Evolutionary conservation across 352 stramenopile species (phyloP), one percentile per base, ranked within the genome.

Genomic region (Nothophytophthora sp.): DNA sequence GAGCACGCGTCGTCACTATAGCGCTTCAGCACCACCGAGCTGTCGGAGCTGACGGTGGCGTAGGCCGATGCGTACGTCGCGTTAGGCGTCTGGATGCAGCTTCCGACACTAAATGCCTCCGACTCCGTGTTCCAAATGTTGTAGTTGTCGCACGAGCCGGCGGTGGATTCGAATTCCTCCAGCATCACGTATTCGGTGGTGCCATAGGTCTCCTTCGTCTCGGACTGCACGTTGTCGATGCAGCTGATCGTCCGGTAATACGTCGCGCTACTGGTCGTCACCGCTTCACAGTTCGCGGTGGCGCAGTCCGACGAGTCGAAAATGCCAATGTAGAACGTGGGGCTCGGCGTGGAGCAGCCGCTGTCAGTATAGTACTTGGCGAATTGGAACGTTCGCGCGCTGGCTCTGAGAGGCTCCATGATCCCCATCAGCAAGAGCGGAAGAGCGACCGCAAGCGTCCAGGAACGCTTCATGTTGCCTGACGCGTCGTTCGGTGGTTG

Each of bases 181-280:
- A 79, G 16, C 20, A 65, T 44, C 5, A 82, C 65, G 41, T 73
- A 65, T 29, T 74, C 64, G 6, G 51, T 61, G 27, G 63, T 72
- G 47, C 64, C 60, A 28, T 36, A 57, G 50, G 50, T 50, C 9
- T 40, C 50, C 32, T 43, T 44, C 10, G 41, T 34, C 50, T 32
- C 44, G 24, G 25, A 10, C 9, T 34, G 50, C 3, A 40, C 52
- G 22, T 59, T 40, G 6, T 20, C 50, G 34, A 59, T 40, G 27
- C 50, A 52, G 34, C 52, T 59, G 27, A 59, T 33, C 6, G 50
- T 59, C 32, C 50, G 41, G 20, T 53, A 59, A 24, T 59, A 53
- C 18, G 43, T 18, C 4, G 40, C 52, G 41, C n/a, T 7, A 11
- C 51, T 52, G 41, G n/a, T n/a, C n/a, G n/a, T n/a, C n/a, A n/a